A percentile compares a stretch with the other conserved stretches of the same genome.
Conservation (phyloP, 768 basidiomycete genomes). For the Pleurotus ostreatus region DNA sequence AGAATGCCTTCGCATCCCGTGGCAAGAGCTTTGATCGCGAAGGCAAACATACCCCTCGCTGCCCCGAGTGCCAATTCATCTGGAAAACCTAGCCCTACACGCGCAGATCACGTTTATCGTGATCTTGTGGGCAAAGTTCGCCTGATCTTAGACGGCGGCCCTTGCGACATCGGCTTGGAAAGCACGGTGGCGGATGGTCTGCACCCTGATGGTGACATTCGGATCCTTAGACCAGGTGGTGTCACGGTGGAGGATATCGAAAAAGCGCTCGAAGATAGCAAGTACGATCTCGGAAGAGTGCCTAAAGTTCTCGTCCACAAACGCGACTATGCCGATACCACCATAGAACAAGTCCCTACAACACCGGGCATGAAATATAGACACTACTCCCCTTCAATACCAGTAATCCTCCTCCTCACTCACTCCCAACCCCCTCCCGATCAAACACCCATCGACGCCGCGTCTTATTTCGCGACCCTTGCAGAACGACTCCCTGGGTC, state of each 20-base stretch:
- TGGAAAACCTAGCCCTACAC: slow-evolving; percentile 91
- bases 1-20: slow-evolving; percentile 95
- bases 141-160: slow-evolving; percentile 88
- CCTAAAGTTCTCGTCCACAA: slow-evolving; percentile 73
- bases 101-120: slow-evolving; percentile 75
- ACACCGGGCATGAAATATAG: slow-evolving; percentile 99
- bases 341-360: slow-evolving; percentile 76
- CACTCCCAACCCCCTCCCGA: slow-evolving; percentile 36
- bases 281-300: slow-evolving; percentile 22
- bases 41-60: slow-evolving; percentile 73
- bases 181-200: slow-evolving; percentile 94
- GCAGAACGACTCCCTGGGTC: background rate
- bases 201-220: slow-evolving; percentile 66
- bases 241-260: slow-evolving; percentile 87
- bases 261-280: slow-evolving; percentile 43
- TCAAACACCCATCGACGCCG: slow-evolving; percentile 22
- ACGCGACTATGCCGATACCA: slow-evolving; percentile 69
- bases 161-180: slow-evolving; percentile 88
- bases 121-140: slow-evolving; percentile 75
- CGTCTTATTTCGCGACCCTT: slow-evolving; percentile 41
- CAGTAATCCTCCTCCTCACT: slow-evolving; percentile 72
- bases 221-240: slow-evolving; percentile 88
- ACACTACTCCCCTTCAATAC: slow-evolving; percentile 91
- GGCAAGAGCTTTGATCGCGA: slow-evolving; percentile 82
- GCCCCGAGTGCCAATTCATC: slow-evolving; percentile 96